A percentile compares a stretch with the other conserved stretches of the same genome.
These are phyloP conservation scores for Fraxinus xanthoxyloides DNA, from an alignment of 305 asterid species.

Conservation along the genomic window DNA sequence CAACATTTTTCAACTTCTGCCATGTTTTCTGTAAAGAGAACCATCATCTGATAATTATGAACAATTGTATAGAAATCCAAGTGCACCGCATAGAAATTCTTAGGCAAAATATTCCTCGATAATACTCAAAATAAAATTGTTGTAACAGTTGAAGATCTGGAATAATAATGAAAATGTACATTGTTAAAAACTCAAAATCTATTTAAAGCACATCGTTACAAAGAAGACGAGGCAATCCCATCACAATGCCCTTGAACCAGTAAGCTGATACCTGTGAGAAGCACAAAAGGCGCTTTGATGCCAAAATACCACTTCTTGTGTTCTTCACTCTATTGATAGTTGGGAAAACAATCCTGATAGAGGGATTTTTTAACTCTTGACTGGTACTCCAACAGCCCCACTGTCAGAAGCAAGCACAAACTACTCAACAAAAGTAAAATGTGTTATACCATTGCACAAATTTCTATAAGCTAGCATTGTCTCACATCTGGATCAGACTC, in stretches of 20 bases:
- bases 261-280: constrained; percentile 67
- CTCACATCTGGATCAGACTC: constrained; percentile 92
- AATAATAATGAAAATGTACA: neutral
- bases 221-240: neutral
- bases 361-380: constrained; percentile 75
- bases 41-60: neutral
- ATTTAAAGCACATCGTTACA: neutral
- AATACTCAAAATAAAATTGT: neutral
- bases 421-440: constrained; percentile 23
- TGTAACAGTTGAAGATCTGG: neutral
- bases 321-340: constrained; percentile 76
- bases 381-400: constrained; percentile 97
- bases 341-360: constrained; percentile 67
- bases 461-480: constrained; percentile 6
- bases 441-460: constrained; percentile 6
- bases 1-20: constrained; percentile 65
- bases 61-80: neutral
- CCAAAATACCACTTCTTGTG: constrained; percentile 57
- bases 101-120: neutral
- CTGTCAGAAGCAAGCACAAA: constrained; percentile 46
- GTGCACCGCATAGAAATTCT: neutral
- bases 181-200: neutral
- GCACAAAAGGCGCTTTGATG: constrained; percentile 69
- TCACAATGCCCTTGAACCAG: neutral
- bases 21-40: constrained; percentile 71